Evolutionary conservation across 2,329 filamentous ascomycete genomes (phyloP).

Genomic region (Trichophyton mentagrophytes): DNA sequence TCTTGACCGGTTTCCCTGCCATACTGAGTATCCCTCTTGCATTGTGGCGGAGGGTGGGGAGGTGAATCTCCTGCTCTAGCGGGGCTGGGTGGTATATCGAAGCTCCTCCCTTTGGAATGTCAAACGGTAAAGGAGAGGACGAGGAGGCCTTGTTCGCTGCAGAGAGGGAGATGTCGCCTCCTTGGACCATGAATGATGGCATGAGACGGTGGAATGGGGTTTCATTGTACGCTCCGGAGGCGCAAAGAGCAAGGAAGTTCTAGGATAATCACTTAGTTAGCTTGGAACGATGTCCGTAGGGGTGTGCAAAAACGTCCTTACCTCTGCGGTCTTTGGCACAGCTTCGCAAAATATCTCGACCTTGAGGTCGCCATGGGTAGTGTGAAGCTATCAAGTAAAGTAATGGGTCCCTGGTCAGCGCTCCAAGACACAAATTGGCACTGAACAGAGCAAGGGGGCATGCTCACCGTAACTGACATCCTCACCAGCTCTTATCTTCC

Average conservation of each 20-base stretch:
- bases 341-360: conserved; percentile 93
- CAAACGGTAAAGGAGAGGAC: conserved; percentile 29
- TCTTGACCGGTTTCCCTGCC: conserved; percentile 41
- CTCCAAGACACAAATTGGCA: background rate
- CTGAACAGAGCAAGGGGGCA: background rate
- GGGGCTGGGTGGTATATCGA: conserved; percentile 41
- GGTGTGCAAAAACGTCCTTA: conserved; percentile 24
- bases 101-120: conserved; percentile 43
- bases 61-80: conserved; percentile 50
- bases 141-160: conserved; percentile 27
- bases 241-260: conserved; percentile 56
- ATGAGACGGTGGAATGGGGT: conserved; percentile 53
- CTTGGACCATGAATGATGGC: conserved; percentile 52
- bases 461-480: conserved; percentile 14
- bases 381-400: conserved; percentile 50
- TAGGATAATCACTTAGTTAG: conserved; percentile 16
- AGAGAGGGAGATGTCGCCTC: conserved; percentile 40
- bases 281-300: background rate
- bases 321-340: conserved; percentile 82
- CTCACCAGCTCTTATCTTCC: background rate
- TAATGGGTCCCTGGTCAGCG: background rate
- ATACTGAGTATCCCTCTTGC: conserved; percentile 46
- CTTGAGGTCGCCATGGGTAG: conserved; percentile 79
- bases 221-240: conserved; percentile 46
- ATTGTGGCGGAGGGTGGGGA: conserved; percentile 46